Evolutionary conservation across 2,329 filamentous ascomycete genomes (phyloP), one percentile per base, ranked within the genome.

Genomic region (Tolypocladium tropicale): DNA sequence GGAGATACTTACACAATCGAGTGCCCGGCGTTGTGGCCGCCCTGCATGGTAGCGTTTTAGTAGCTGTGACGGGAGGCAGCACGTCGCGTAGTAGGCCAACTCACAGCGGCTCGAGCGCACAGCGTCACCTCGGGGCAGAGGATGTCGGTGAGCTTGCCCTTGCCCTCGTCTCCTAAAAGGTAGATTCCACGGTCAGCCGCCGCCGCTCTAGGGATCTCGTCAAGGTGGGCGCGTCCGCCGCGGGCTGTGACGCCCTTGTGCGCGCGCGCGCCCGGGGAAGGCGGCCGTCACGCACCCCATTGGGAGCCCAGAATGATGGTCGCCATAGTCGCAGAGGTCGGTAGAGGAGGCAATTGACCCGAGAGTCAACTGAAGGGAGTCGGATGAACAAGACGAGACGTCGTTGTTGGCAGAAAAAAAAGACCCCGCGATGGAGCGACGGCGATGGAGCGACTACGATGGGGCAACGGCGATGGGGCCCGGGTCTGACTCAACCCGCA

Each of bases 91-190:
- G 41, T 58, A 33, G 61, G 51, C 48, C 53, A 12, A 56, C 65
- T 65, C 61, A 68, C 68, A 28, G 68, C 68, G 51, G 69, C 69
- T 60, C 69, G 65, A 39, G 63, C 63, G 58, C 67, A 69, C 48
- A 71, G 63, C 58, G 68, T 63, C 21, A 67, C 68, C 37, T 69
- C 60, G 43, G 55, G 63, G 58, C 61, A 61, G 50, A 66, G 70
- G 56, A 69, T 69, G 56, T 72, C 70, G 55, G 64, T 66, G 59
- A 73, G 59, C 59, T 73, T 73, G 54, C 70, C 70, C 63, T 73
- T 73, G 59, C 69, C 69, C 64, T 72, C 68, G 61, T 72, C 68
- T 57, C 69, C 69, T 70, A 56, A 55, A 55, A 53, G 53, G 23
- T 7, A 14, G 18, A 28, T 6, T 1, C 21, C 23, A 16, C 6